These are phyloP conservation scores for Coccinonectria pachysandricola DNA, from an alignment of 2,329 filamentous ascomycete species.

Conservation along the genomic window DNA sequence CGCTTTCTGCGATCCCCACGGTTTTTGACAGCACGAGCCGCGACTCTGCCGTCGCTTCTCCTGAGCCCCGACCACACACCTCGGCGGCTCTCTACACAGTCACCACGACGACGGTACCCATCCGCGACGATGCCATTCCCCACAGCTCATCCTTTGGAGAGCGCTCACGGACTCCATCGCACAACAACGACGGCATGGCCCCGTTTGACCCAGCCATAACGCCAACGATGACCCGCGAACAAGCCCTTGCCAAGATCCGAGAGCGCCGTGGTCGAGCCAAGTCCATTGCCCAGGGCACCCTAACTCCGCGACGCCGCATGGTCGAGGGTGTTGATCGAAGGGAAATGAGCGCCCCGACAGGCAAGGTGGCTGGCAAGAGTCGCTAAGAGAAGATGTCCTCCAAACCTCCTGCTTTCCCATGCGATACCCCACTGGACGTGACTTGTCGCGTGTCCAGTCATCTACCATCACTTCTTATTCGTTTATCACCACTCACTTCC, in stretches of 20 bases:
- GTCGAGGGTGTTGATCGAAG: slow-evolving; percentile 37
- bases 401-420: too few species aligned
- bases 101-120: slow-evolving; percentile 40
- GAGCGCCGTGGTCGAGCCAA: slow-evolving; percentile 61
- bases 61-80: slow-evolving; percentile 32
- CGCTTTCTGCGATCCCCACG: slow-evolving; percentile 30
- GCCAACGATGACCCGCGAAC: slow-evolving; percentile 59
- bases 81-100: slow-evolving; percentile 36
- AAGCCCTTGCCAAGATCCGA: slow-evolving; percentile 65
- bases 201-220: slow-evolving; percentile 50
- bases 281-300: slow-evolving; percentile 53
- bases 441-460: slow-evolving; percentile 11
- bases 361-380: slow-evolving; percentile 17
- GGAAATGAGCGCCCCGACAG: slow-evolving; percentile 38
- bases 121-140: slow-evolving; percentile 33
- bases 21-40: slow-evolving; percentile 16
- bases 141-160: slow-evolving; percentile 32
- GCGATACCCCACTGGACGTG: slow-evolving; percentile 10
- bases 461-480: slow-evolving; percentile 1
- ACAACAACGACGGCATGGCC: slow-evolving; percentile 20
- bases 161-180: slow-evolving; percentile 35
- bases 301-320: slow-evolving; percentile 48
- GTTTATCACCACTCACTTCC: too few species aligned
- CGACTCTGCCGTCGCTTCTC: slow-evolving; percentile 9
- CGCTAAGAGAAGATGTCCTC: too few species aligned